phyloP scores from a whole-genome alignment of 2,329 filamentous ascomycete genomes.

The Pezicula rhizophila region DNA sequence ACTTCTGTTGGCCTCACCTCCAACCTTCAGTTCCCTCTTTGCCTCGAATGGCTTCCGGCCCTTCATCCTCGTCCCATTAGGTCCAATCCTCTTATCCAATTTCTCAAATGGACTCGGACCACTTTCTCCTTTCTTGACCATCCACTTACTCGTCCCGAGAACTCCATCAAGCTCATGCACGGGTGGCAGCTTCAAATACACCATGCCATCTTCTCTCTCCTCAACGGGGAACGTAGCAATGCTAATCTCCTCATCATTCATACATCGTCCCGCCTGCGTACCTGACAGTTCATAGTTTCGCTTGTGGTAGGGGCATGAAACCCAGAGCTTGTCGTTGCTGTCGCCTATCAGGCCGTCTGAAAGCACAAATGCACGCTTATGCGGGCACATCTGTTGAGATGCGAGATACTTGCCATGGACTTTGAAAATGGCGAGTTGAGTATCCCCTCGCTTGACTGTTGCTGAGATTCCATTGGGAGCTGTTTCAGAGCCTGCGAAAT shows the following conservation, averaged over 20 bases:
- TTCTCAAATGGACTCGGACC: slow-evolving; percentile 28
- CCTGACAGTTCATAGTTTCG: slow-evolving; percentile 76
- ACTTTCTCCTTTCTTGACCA: slow-evolving; percentile 65
- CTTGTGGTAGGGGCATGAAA: slow-evolving; percentile 85
- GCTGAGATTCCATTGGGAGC: slow-evolving; percentile 67
- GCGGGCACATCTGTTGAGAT: slow-evolving; percentile 91
- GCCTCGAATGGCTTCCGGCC: slow-evolving; percentile 21
- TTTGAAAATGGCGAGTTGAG: slow-evolving; percentile 82
- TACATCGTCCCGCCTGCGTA: slow-evolving; percentile 61
- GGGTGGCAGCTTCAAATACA: slow-evolving; percentile 76
- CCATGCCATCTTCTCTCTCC: slow-evolving; percentile 66
- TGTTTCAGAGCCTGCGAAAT: slow-evolving; percentile 61
- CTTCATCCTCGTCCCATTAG: slow-evolving; percentile 21
- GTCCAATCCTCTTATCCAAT: slow-evolving; percentile 23
- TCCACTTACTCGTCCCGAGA: slow-evolving; percentile 74
- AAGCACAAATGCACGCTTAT: slow-evolving; percentile 85
- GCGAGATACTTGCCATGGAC: slow-evolving; percentile 76
- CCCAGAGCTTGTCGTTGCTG: slow-evolving; percentile 61
- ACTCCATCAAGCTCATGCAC: slow-evolving; percentile 74
- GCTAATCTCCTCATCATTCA: slow-evolving; percentile 66
- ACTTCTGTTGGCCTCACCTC: slow-evolving; percentile 13
- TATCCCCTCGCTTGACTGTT: slow-evolving; percentile 79
- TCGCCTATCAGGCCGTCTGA: slow-evolving; percentile 74
- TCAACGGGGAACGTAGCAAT: slow-evolving; percentile 80
- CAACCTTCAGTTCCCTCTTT: slow-evolving; percentile 9